These are phyloP conservation scores for Fusarium papillatum DNA, from an alignment of 2,329 filamentous ascomycete genomes.

Conservation along the genomic window DNA sequence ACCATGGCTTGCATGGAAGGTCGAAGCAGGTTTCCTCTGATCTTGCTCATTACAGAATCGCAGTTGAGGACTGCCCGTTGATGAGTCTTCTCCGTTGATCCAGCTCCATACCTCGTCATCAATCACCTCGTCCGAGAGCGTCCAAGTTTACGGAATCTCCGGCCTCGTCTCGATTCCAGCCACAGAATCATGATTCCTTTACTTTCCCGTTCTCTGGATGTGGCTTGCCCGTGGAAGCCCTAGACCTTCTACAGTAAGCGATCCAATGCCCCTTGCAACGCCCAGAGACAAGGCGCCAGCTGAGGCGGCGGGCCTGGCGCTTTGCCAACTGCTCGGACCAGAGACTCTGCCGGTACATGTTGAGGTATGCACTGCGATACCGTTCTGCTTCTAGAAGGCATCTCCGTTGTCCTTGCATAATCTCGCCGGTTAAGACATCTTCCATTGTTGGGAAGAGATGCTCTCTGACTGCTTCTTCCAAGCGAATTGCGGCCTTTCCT, in stretches of 20 bases:
- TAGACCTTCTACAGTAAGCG: constrained; percentile 5
- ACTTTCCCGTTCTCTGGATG: constrained; percentile 7
- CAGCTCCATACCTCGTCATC: constrained; percentile 15
- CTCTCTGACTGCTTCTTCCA: constrained; percentile 7
- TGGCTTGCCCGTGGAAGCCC: constrained; percentile 35
- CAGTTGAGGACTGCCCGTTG: not conserved
- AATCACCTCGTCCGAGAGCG: not conserved
- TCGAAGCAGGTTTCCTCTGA: not conserved
- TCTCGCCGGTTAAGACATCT: constrained; percentile 21
- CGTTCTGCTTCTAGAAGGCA: constrained; percentile 33
- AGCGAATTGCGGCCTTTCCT: constrained; percentile 22
- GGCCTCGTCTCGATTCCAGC: constrained; percentile 22
- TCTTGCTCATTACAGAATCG: not conserved
- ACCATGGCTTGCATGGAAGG: constrained; percentile 26
- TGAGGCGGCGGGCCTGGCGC: constrained; percentile 1
- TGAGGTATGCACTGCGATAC: constrained; percentile 14
- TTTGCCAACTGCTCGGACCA: constrained; percentile 8
- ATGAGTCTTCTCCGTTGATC: constrained; percentile 2
- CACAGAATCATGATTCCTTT: constrained; percentile 29
- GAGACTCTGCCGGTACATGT: constrained; percentile 25
- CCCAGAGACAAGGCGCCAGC: constrained; percentile 9
- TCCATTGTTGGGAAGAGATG: constrained; percentile 10
- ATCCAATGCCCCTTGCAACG: constrained; percentile 32
- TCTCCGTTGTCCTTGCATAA: constrained; percentile 27
- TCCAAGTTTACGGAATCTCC: constrained; percentile 25